Evolutionary conservation across 2,329 filamentous ascomycete genomes (phyloP).

Genomic region (Boeremia lycopersici): DNA sequence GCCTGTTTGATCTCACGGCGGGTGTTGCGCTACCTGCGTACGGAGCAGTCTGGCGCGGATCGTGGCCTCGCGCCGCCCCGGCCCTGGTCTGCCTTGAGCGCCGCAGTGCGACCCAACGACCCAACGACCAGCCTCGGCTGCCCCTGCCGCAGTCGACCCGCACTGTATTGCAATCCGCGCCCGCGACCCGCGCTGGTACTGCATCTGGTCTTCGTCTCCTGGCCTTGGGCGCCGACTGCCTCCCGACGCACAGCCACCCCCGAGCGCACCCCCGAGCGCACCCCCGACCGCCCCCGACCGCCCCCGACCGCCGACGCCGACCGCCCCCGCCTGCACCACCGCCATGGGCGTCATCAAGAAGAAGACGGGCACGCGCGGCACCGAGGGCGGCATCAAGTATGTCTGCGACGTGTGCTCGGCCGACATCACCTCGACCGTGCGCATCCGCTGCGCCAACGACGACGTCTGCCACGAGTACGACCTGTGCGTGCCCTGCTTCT

Average conservation of each 20-base stretch:
- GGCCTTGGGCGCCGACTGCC: no score
- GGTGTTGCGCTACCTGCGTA: not conserved
- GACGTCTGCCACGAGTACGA: conserved; percentile 89
- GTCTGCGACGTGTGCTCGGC: conserved; percentile 97
- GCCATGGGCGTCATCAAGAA: conserved; percentile 94
- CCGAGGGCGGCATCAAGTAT: conserved; percentile 80
- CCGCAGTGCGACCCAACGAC: no score
- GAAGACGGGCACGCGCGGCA: conserved; percentile 84
- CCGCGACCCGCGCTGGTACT: no score
- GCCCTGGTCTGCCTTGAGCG: no score
- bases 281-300: not conserved
- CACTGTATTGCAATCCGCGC: no score
- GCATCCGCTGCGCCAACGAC: conserved; percentile 84
- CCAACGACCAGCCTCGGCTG: no score
- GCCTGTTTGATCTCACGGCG: conserved; percentile 17
- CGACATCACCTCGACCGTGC: conserved; percentile 96
- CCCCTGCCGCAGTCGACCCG: no score
- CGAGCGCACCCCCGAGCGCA: no score
- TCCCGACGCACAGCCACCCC: no score
- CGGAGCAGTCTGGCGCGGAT: not conserved
- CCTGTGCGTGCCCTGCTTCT: conserved; percentile 93
- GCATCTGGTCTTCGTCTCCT: no score
- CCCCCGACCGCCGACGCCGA: not conserved
- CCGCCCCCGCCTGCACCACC: conserved; percentile 10
- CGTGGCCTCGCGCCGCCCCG: not conserved